Conservation (phyloP, 2,329 filamentous ascomycete genomes). For the Colletotrichum sp. region DNA sequence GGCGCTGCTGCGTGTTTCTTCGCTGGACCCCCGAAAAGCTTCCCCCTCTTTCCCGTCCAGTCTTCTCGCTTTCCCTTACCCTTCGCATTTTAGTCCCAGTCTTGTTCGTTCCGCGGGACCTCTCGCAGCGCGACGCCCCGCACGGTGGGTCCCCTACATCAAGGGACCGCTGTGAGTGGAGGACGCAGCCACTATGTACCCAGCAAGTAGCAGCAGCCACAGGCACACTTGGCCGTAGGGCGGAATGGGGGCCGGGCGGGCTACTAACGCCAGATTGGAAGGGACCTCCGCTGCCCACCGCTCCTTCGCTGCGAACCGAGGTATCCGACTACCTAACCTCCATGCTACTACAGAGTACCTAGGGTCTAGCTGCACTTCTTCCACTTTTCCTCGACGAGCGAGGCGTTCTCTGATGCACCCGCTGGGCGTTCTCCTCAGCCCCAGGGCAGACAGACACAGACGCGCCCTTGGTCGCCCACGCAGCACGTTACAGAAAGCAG, state of each 20-base stretch:
- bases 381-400: conserved; percentile 6
- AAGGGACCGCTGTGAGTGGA: neutral
- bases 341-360: no score
- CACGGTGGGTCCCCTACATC: neutral
- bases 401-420: conserved; percentile 5
- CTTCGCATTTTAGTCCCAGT: neutral
- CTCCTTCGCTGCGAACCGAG: neutral
- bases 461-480: neutral
- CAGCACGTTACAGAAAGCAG: neutral
- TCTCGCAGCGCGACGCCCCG: neutral
- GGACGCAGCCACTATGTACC: neutral
- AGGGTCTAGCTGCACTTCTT: neutral
- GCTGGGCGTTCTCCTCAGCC: conserved; percentile 21
- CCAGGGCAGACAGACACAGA: neutral
- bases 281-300: neutral
- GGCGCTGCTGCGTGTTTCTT: neutral
- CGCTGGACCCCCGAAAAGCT: neutral
- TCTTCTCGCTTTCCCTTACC: neutral
- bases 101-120: neutral
- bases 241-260: neutral
- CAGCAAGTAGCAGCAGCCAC: neutral
- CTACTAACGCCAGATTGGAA: neutral
- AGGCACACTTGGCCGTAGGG: conserved; percentile 14
- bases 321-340: neutral
- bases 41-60: neutral